Evolutionary conservation across 2,329 filamentous ascomycete genomes (phyloP), one percentile per base, ranked within the genome.

Genomic region (Hirsutella thompsonii): DNA sequence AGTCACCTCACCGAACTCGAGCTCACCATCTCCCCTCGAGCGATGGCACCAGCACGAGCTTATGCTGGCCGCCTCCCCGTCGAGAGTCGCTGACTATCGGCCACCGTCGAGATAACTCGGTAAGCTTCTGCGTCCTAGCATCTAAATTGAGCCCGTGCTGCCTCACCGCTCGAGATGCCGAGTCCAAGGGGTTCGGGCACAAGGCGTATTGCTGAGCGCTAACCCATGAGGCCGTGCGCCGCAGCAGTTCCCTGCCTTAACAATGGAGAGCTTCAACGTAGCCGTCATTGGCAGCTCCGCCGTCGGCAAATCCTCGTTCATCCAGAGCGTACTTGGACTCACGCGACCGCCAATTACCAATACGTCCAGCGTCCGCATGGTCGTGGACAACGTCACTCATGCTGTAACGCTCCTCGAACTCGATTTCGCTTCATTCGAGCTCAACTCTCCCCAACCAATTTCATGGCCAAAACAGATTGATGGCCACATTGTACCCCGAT

Each of bases 381-480:
- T 69, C 34, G 64, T 81, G 46, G 78, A 81, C 44, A 71, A 72
- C 53, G 59, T 69, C 37, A 65, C 67, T 32, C 74, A 78, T 51
- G 63, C 68, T 39, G 74, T 82, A 42, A 78, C 70, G 34, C 60
- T 83, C 26, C 68, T 81, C 51, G 79, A 83, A 61, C 64, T 83
- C 50, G 76, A 81, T 50, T 67, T 80, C 46, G 76, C 80, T 51
- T 72, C 70, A 48, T 79, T 82, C 53, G 75, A 81, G 52, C 64
- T 81, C 46, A 68, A 70, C 47, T 69, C 73, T 20, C 47, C 52
- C 42, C 69, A 72, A 45, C 70, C 72, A 42, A 75, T 82, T 45
- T 70, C 76, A 56, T 81, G 78, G 78, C 78, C 77, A 11, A 78
- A 76, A 50, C 74, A 80, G 53, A 73, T 80, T 50, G 73, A 81